phyloP scores from a whole-genome alignment of 352 stramenopile genomes.

The Pythium brachiatum region DNA sequence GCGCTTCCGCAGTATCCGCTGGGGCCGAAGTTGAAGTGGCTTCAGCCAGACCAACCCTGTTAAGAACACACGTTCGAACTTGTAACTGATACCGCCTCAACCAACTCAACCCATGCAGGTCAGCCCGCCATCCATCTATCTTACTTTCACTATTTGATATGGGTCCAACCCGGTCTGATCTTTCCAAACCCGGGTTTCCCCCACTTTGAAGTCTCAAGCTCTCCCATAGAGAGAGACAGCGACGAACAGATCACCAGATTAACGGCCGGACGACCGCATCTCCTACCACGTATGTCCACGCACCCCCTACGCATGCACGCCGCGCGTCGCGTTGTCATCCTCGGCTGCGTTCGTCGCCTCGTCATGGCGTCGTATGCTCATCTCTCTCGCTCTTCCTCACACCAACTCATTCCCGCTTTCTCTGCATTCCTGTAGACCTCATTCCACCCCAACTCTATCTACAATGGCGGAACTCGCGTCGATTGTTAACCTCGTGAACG shows the following conservation, averaged over 20 bases:
- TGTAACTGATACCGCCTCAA: neutral
- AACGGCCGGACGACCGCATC: neutral
- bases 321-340: neutral
- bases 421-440: neutral
- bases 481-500: conserved; percentile 86
- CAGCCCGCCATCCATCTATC: neutral
- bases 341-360: conserved; percentile 2
- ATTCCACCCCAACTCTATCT: neutral
- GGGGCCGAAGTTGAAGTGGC: conserved; percentile 23
- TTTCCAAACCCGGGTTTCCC: neutral
- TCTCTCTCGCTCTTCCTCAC: neutral
- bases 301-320: too few species aligned
- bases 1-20: conserved; percentile 34
- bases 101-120: neutral
- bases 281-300: neutral
- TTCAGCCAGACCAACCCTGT: neutral
- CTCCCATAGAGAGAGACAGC: conserved; percentile 3
- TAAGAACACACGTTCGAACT: neutral
- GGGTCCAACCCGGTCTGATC: too few species aligned
- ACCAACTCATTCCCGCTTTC: conserved; percentile 19
- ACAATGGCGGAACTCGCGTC: conserved; percentile 67
- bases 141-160: neutral
- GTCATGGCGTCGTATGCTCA: neutral
- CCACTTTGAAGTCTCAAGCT: conserved; percentile 1
- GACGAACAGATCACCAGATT: neutral